Base-by-base conservation (phyloP, 2,329 filamentous ascomycete species). In the Colletotrichum godetiae region DNA sequence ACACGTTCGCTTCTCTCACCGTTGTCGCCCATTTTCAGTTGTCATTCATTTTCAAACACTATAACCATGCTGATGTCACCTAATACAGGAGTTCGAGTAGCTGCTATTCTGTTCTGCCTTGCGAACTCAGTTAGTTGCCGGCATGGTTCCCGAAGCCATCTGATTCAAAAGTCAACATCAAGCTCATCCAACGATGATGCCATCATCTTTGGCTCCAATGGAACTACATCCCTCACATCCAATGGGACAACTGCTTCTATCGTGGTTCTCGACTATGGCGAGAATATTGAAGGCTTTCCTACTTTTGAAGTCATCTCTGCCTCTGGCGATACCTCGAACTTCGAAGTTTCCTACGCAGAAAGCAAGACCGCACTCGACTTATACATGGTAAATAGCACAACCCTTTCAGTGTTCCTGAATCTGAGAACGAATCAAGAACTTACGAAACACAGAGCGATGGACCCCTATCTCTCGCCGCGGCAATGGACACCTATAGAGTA, bases 401-500 rank as follows among this genome's bases (percentile, higher is more conserved):
- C 12, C 27, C 35, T 19, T 5, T 10, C 19, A 8, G 12, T 27
- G 27, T 15, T 5, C 55, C 12, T 31, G 29, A 49, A n/a, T 11
- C 7, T 12, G 7, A 29, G 35, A 49, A 49, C 15, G 1, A n/a
- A 49, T n/a, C 0, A n/a, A 46, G 19, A 27, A 55, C 33, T 49
- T 11, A 27, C 11, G 5, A n/a, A 6, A 5, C 8, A 58, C 46
- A 67, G 72, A 67, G 57, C 60, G 80, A 81, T 57, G 81, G 81
- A 0, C 81, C 82, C 10, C 66, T 83, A 11, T 74, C 78, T 12
- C 74, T 84, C 1, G 78, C 82, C 11, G 81, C 81, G 12, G 79
- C 82, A 4, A 82, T 83, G 80, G 81, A 83, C 58, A 81, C 79
- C 1, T 83, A 82, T 71, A 76, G 81, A 10, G 74, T 83, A 3